Conservation (phyloP, 2,329 filamentous ascomycete species). For the Cordyceps pruinosa region DNA sequence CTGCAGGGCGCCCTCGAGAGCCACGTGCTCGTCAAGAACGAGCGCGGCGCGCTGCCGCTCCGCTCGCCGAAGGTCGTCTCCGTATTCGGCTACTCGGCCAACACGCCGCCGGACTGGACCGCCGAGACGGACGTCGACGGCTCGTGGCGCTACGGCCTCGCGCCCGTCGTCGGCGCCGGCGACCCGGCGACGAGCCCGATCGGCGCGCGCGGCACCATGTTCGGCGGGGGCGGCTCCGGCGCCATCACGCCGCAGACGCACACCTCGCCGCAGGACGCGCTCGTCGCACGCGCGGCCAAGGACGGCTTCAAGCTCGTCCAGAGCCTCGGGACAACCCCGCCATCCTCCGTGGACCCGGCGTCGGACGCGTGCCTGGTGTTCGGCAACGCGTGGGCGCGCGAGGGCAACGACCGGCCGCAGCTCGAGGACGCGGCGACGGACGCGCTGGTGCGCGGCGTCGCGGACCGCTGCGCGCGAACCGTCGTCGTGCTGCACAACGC, state of each 20-base stretch:
- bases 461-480: slow-evolving; percentile 50
- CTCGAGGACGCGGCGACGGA: slow-evolving; percentile 62
- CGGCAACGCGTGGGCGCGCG: slow-evolving; percentile 62
- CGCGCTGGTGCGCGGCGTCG: slow-evolving; percentile 48
- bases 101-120: slow-evolving; percentile 36
- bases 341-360: slow-evolving; percentile 35
- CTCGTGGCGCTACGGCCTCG: slow-evolving; percentile 30
- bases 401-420: slow-evolving; percentile 58
- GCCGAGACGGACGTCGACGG: slow-evolving; percentile 26
- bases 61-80: slow-evolving; percentile 44
- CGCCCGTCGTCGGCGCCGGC: slow-evolving; percentile 30
- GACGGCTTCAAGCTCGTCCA: slow-evolving; percentile 53
- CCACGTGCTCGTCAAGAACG: slow-evolving; percentile 59
- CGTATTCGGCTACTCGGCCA: slow-evolving; percentile 56
- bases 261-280: slow-evolving; percentile 48
- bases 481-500: slow-evolving; percentile 61
- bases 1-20: slow-evolving; percentile 54
- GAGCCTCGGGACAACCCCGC: slow-evolving; percentile 46
- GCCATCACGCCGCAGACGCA: slow-evolving; percentile 40
- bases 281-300: slow-evolving; percentile 42
- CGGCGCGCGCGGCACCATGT: slow-evolving; percentile 34
- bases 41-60: slow-evolving; percentile 47
- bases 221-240: slow-evolving; percentile 41
- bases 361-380: slow-evolving; percentile 63
- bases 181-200: slow-evolving; percentile 33